Conservation (phyloP, 179 eudicot species). For the Nepenthes alata region DNA sequence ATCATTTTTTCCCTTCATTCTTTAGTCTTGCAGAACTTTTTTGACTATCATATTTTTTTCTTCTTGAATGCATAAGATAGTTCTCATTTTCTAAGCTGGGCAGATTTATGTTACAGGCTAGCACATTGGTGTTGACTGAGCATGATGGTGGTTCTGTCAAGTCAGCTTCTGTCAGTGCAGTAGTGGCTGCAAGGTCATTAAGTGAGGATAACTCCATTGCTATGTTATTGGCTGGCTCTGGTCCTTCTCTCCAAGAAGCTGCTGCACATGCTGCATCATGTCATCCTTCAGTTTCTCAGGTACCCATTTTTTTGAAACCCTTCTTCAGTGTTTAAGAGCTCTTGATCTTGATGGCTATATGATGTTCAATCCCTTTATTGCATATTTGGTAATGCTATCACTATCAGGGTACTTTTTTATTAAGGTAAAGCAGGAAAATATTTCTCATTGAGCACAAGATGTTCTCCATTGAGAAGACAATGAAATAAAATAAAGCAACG, state of each 20-base stretch:
- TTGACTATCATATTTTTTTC: background rate
- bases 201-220: constrained; percentile 55
- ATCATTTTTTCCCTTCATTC: background rate
- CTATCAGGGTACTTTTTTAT: no score
- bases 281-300: constrained; percentile 76
- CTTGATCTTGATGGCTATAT: background rate
- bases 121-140: constrained; percentile 81
- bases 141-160: constrained; percentile 76
- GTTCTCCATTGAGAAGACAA: no score
- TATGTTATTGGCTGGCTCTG: constrained; percentile 74
- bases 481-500: no score
- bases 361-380: background rate
- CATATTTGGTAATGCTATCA: no score
- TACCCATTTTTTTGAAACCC: constrained; percentile 9
- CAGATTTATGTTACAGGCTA: constrained; percentile 29
- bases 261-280: constrained; percentile 75
- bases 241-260: constrained; percentile 77
- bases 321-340: background rate
- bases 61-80: background rate
- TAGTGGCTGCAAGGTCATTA: constrained; percentile 62
- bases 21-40: background rate
- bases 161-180: constrained; percentile 54
- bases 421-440: no score
- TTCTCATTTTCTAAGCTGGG: background rate
- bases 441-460: no score